A percentile compares a stretch with the other conserved stretches of the same genome.
Evolutionary conservation across 768 basidiomycete species (phyloP).

Genomic region (Lentinula sp.): DNA sequence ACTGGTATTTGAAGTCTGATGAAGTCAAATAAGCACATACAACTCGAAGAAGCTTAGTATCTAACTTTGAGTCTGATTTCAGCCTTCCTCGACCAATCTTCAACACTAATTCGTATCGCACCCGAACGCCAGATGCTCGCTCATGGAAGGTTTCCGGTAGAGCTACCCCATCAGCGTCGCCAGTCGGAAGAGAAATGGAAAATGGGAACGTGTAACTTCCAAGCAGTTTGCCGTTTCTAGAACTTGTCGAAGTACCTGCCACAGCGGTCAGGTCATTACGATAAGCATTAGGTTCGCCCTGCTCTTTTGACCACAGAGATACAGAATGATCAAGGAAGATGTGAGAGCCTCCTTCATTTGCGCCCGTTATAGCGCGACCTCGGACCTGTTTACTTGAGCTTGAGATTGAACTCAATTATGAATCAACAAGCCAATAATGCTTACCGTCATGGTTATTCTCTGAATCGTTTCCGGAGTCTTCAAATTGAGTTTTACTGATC

Average conservation of each 20-base stretch:
- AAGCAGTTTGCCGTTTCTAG: constrained; percentile 20
- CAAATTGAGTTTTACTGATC: constrained; percentile 23
- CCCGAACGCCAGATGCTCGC: constrained; percentile 20
- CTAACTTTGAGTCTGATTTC: constrained; percentile 32
- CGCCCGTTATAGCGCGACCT: constrained; percentile 23
- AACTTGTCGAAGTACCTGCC: not conserved
- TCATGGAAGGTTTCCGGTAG: constrained; percentile 32
- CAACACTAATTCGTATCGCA: constrained; percentile 31
- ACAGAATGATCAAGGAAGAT: constrained; percentile 23
- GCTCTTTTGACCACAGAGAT: constrained; percentile 24
- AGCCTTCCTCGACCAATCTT: constrained; percentile 30
- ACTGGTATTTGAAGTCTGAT: constrained; percentile 19
- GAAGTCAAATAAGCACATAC: not conserved
- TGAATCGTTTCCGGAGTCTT: constrained; percentile 21
- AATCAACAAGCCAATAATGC: constrained; percentile 1
- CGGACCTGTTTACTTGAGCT: constrained; percentile 16
- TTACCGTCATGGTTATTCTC: constrained; percentile 20
- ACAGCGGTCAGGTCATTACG: not conserved
- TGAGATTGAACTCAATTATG: not conserved
- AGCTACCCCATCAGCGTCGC: constrained; percentile 11
- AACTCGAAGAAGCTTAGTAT: not conserved
- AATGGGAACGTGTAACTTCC: constrained; percentile 34
- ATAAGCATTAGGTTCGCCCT: constrained; percentile 22
- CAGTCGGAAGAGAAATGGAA: constrained; percentile 29
- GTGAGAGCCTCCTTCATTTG: constrained; percentile 19